Evolutionary conservation across 2,329 filamentous ascomycete species (phyloP).

Genomic region (Thelonectria blattea): DNA sequence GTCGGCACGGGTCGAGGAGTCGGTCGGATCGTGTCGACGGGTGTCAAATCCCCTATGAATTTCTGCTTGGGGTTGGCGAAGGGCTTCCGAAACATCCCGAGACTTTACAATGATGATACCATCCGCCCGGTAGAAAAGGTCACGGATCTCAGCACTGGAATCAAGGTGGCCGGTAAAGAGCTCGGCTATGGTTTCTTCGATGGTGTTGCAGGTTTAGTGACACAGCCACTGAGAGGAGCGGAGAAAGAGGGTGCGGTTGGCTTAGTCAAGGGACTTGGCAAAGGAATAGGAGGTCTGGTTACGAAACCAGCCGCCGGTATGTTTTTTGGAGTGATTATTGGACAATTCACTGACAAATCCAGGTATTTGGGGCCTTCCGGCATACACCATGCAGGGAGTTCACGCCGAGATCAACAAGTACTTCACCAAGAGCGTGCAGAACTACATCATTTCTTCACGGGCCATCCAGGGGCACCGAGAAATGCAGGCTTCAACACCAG

Average conservation of each 20-base stretch:
- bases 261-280: slow-evolving; percentile 79
- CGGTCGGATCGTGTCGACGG: slow-evolving; percentile 74
- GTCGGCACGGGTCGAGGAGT: slow-evolving; percentile 71
- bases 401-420: slow-evolving; percentile 77
- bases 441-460: slow-evolving; percentile 80
- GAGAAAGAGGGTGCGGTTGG: slow-evolving; percentile 60
- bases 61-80: slow-evolving; percentile 82
- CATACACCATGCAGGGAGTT: slow-evolving; percentile 82
- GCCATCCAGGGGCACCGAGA: slow-evolving; percentile 78
- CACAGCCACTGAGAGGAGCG: slow-evolving; percentile 71
- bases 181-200: slow-evolving; percentile 81
- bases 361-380: slow-evolving; percentile 74
- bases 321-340: slow-evolving; percentile 33
- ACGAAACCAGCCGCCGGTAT: slow-evolving; percentile 81
- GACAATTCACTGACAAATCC: slow-evolving; percentile 5
- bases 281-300: slow-evolving; percentile 80
- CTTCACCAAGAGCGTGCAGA: slow-evolving; percentile 73
- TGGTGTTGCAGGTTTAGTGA: slow-evolving; percentile 80
- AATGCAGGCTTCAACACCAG: slow-evolving; percentile 55
- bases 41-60: slow-evolving; percentile 82
- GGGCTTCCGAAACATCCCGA: slow-evolving; percentile 87
- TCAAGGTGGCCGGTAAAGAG: slow-evolving; percentile 79
- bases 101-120: slow-evolving; percentile 83
- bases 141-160: slow-evolving; percentile 75
- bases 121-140: slow-evolving; percentile 81